Conservation (phyloP, 2,329 filamentous ascomycete species). For the Diaporthe destruens region DNA sequence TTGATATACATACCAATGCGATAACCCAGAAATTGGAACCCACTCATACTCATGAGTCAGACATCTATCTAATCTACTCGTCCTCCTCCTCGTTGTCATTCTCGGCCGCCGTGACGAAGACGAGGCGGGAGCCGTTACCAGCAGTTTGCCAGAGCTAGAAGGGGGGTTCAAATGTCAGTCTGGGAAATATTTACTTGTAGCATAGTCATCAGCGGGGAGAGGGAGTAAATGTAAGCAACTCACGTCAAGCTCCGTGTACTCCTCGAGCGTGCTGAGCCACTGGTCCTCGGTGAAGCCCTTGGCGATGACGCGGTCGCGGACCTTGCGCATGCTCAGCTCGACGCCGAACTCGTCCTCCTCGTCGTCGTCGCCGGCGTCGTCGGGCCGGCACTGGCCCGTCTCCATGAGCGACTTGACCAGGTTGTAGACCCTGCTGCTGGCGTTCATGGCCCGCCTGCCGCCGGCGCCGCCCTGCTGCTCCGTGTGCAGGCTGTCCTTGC, state of each 20-base stretch:
- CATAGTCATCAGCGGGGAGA: neutral
- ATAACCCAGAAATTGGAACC: neutral
- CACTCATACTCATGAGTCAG: neutral
- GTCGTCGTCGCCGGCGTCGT: conserved; percentile 69
- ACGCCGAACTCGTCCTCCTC: conserved; percentile 64
- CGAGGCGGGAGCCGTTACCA: conserved; percentile 75
- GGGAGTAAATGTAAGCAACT: conserved; percentile 60
- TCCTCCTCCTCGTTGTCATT: conserved; percentile 66
- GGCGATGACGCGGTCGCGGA: conserved; percentile 90
- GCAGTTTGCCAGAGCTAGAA: conserved; percentile 82
- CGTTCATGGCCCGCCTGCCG: conserved; percentile 77
- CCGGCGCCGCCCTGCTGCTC: conserved; percentile 66
- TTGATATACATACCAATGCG: conserved; percentile 43
- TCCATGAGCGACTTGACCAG: conserved; percentile 91
- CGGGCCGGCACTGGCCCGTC: conserved; percentile 85
- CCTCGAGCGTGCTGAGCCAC: conserved; percentile 86
- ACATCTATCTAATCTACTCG: conserved; percentile 39
- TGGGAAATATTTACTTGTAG: neutral
- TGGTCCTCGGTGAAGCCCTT: conserved; percentile 98
- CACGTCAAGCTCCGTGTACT: conserved; percentile 90
- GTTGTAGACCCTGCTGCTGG: conserved; percentile 93
- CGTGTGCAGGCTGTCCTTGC: conserved; percentile 88
- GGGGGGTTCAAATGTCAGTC: conserved; percentile 53
- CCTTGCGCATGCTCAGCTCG: conserved; percentile 88
- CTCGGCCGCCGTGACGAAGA: conserved; percentile 75